Conservation (phyloP, 306 rosid species). For the Pterocarpus macrocarpus region DNA sequence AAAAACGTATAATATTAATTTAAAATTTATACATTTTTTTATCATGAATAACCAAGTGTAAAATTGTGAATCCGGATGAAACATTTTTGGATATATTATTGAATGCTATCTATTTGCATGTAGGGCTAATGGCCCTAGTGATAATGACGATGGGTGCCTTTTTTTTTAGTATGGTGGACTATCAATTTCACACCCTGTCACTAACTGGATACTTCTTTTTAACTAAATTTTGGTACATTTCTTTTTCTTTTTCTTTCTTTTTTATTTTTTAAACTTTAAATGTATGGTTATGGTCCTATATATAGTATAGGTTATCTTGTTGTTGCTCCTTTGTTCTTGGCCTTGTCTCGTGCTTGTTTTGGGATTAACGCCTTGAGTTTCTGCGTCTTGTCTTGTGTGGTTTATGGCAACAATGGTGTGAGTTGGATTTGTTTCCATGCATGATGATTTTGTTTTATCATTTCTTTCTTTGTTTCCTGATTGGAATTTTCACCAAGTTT, state of each 20-base stretch:
- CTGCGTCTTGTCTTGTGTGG: neutral
- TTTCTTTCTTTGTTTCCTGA: neutral
- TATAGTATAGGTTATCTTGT: neutral
- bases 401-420: neutral
- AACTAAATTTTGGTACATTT: neutral
- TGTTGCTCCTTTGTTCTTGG: neutral
- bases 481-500: neutral
- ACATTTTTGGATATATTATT: neutral
- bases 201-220: neutral
- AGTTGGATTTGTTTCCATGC: slow-evolving; percentile 6
- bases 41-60: neutral
- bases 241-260: too few species aligned
- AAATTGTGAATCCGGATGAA: neutral
- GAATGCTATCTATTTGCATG: neutral
- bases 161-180: neutral
- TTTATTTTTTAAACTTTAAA: too few species aligned
- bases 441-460: neutral
- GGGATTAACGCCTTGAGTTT: slow-evolving; percentile 11
- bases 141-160: slow-evolving; percentile 36
- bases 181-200: neutral
- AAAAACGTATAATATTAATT: too few species aligned
- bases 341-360: neutral
- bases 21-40: neutral
- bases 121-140: slow-evolving; percentile 29
- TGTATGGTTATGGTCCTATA: neutral